A percentile compares a stretch with the other conserved stretches of the same genome.
phyloP scores from a whole-genome alignment of 2,329 filamentous ascomycete species.

The Aspergillus sp. region DNA sequence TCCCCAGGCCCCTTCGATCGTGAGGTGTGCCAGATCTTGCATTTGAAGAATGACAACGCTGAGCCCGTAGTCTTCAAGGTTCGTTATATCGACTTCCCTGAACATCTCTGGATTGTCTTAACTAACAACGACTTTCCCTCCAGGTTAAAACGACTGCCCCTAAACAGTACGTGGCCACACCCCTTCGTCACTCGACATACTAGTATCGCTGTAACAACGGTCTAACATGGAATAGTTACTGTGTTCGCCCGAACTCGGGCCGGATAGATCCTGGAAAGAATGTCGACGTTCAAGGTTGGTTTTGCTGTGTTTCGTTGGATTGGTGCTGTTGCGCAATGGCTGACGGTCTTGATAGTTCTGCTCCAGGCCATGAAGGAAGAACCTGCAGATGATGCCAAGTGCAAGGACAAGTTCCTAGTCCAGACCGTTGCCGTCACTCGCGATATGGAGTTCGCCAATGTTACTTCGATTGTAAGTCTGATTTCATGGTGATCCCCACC shows the following conservation, averaged over 20 bases:
- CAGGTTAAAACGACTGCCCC: conserved; percentile 99
- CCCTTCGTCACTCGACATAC: conserved; percentile 2
- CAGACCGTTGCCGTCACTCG: conserved; percentile 83
- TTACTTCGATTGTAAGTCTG: conserved; percentile 72
- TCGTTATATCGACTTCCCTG: conserved; percentile 27
- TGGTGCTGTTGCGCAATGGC: conserved; percentile 9
- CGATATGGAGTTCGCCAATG: conserved; percentile 80
- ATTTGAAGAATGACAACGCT: conserved; percentile 58
- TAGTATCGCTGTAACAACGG: conserved; percentile 9
- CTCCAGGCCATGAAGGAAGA: conserved; percentile 98
- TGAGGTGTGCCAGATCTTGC: conserved; percentile 64
- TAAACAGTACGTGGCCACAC: conserved; percentile 75
- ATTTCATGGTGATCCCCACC: conserved; percentile 22
- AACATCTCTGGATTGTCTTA: conserved; percentile 9
- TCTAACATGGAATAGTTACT: conserved; percentile 68
- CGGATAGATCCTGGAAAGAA: conserved; percentile 86
- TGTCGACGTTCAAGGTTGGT: conserved; percentile 86
- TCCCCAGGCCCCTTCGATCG: conserved; percentile 61
- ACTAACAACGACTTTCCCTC: conserved; percentile 26
- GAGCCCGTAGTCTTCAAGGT: conserved; percentile 67
- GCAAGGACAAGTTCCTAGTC: conserved; percentile 96
- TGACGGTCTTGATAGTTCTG: conserved; percentile 63
- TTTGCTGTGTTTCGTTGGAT: not conserved
- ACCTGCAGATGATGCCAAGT: conserved; percentile 80
- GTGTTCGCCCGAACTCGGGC: conserved; percentile 94